phyloP scores from a whole-genome alignment of 192 early-diverging fungal genomes.

The Coemansia sp. region DNA sequence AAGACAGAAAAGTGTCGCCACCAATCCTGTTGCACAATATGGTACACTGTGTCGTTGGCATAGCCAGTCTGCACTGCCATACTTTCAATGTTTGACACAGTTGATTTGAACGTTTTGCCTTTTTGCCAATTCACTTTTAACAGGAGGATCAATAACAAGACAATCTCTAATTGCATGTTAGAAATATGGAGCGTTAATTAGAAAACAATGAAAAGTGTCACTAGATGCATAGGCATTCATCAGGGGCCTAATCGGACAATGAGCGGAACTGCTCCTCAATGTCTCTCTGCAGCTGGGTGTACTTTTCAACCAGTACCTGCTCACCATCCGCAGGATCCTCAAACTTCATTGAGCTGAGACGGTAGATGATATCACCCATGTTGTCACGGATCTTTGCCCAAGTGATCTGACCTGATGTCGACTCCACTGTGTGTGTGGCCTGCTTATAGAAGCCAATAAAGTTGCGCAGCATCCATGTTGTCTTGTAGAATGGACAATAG shows the following conservation, averaged over 20 bases:
- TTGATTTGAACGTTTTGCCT: background rate
- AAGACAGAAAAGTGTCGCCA: slow-evolving; percentile 65
- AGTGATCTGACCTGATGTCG: slow-evolving; percentile 80
- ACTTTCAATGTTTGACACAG: background rate
- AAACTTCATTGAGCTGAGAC: slow-evolving; percentile 99
- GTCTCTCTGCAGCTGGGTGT: slow-evolving; percentile 87
- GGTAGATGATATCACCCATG: slow-evolving; percentile 92
- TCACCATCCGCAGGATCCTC: slow-evolving; percentile 98
- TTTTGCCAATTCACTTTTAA: too few species aligned
- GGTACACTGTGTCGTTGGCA: slow-evolving; percentile 85
- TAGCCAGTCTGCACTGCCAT: slow-evolving; percentile 72
- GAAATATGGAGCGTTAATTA: background rate
- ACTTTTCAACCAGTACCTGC: slow-evolving; percentile 79
- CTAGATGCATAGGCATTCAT: background rate
- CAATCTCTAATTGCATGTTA: too few species aligned
- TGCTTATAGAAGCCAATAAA: slow-evolving; percentile 96
- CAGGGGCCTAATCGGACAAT: slow-evolving; percentile 58
- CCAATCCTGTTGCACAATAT: slow-evolving; percentile 72
- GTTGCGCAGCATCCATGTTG: slow-evolving; percentile 96
- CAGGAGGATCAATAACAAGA: background rate
- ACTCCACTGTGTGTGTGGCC: slow-evolving; percentile 93
- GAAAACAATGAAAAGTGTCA: slow-evolving; percentile 8
- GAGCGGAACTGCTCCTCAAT: slow-evolving; percentile 94
- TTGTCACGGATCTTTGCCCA: slow-evolving; percentile 93
- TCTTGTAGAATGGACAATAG: slow-evolving; percentile 99